A percentile compares a stretch with the other conserved stretches of the same genome.
Evolutionary conservation across 1,284 basidiomycete genomes (phyloP).

Genomic region (Moesziomyces antarcticus): DNA sequence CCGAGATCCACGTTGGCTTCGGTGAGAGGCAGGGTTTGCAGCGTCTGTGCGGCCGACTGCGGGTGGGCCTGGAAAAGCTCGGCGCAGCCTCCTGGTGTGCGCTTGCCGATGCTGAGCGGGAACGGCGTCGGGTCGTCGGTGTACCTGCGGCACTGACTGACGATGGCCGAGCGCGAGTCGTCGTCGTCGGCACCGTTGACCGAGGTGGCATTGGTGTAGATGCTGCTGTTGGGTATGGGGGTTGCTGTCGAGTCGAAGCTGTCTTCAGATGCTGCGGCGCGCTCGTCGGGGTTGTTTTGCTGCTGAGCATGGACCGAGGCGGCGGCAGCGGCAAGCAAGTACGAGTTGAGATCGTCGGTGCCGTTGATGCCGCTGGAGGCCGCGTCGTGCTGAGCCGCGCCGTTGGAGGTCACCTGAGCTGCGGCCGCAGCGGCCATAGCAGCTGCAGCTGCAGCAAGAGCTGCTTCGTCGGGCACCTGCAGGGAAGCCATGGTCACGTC

Average conservation of each 20-base stretch:
- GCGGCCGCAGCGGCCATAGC: conserved; percentile 46
- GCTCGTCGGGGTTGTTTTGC: conserved; percentile 11
- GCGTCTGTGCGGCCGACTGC: neutral
- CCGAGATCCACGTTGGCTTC: conserved; percentile 30
- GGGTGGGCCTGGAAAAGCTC: conserved; percentile 4
- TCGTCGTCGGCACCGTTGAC: conserved; percentile 25
- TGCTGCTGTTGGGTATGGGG: conserved; percentile 11
- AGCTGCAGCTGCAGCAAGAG: conserved; percentile 42
- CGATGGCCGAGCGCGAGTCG: conserved; percentile 18
- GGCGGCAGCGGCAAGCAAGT: conserved; percentile 48
- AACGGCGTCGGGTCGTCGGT: conserved; percentile 29
- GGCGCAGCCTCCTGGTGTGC: conserved; percentile 20
- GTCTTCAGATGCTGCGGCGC: conserved; percentile 9
- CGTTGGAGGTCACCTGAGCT: conserved; percentile 13
- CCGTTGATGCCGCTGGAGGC: neutral
- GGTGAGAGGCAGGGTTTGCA: conserved; percentile 11
- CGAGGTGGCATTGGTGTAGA: conserved; percentile 23
- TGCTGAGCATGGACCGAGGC: conserved; percentile 50
- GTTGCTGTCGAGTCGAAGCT: conserved; percentile 15
- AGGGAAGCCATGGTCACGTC: conserved; percentile 14
- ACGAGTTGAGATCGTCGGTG: conserved; percentile 38
- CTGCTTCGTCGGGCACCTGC: conserved; percentile 34
- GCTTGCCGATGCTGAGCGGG: conserved; percentile 31
- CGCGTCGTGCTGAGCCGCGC: conserved; percentile 1
- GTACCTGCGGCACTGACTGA: conserved; percentile 28